Evolutionary conservation across 108 stramenopile genomes (phyloP).

Genomic region (Conticribra weissflogii): DNA sequence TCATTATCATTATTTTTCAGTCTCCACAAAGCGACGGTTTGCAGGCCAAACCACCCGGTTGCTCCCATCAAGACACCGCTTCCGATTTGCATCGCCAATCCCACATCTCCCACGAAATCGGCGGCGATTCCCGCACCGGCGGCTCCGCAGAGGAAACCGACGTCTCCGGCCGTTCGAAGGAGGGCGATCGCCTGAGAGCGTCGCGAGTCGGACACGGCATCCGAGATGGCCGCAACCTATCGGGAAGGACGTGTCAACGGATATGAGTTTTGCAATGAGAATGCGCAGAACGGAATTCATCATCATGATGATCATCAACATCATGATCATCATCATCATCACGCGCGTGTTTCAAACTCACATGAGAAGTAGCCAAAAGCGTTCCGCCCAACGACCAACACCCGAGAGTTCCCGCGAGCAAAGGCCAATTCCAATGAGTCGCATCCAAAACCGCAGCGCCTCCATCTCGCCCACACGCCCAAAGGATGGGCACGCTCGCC

Average conservation of each 20-base stretch:
- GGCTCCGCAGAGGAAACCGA: slow-evolving; percentile 85
- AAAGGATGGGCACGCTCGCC: slow-evolving; percentile 54
- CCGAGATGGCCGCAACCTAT: slow-evolving; percentile 69
- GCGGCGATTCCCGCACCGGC: slow-evolving; percentile 70
- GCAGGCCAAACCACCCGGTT: slow-evolving; percentile 68
- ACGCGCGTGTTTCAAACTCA: neutral
- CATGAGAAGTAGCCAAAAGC: slow-evolving; percentile 74
- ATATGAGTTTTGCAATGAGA: neutral
- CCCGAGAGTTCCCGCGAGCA: slow-evolving; percentile 64
- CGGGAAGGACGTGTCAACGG: neutral
- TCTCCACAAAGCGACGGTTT: slow-evolving; percentile 17
- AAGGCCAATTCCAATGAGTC: slow-evolving; percentile 32
- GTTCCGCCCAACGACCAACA: slow-evolving; percentile 77
- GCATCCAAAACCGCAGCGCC: slow-evolving; percentile 6
- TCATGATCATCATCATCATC: neutral
- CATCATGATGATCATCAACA: neutral
- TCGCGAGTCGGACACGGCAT: slow-evolving; percentile 59
- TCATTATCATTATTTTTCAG: no score
- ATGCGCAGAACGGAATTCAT: neutral
- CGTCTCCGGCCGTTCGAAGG: slow-evolving; percentile 81
- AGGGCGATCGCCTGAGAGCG: slow-evolving; percentile 87
- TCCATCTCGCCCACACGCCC: slow-evolving; percentile 13
- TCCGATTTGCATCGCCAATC: slow-evolving; percentile 73
- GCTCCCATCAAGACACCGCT: slow-evolving; percentile 67
- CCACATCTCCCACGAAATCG: slow-evolving; percentile 69